Percentiles rank a stretch among this genome's conserved stretches.
phyloP scores from a whole-genome alignment of 2,329 filamentous ascomycete genomes.

The Aspergillus ibericus region DNA sequence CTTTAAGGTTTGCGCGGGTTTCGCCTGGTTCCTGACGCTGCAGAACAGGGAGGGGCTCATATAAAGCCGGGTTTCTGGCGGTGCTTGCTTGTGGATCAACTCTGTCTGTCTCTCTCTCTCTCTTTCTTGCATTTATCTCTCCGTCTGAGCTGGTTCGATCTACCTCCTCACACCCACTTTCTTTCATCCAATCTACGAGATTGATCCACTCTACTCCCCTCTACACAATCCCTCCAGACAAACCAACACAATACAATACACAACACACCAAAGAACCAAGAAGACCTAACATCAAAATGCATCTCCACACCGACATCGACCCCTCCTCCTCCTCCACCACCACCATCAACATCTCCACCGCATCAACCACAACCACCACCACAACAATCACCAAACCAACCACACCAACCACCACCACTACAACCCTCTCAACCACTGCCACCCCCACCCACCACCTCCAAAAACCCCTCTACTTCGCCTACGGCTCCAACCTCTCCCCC shows the following conservation, averaged over 20 bases:
- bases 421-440: conserved; percentile 10
- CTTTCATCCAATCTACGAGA: no score
- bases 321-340: background rate
- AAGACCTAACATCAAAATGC: conserved; percentile 6
- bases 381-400: conserved; percentile 7
- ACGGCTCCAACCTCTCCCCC: conserved; percentile 46
- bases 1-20: no score
- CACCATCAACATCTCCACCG: background rate
- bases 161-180: no score
- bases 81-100: no score
- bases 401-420: conserved; percentile 8
- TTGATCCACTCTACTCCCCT: no score
- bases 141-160: no score
- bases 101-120: no score
- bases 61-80: no score
- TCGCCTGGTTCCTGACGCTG: no score
- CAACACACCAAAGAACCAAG: background rate
- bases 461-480: conserved; percentile 45
- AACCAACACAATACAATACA: background rate
- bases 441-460: conserved; percentile 13
- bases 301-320: conserved; percentile 1
- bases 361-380: background rate
- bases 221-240: no score
- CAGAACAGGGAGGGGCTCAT: no score
- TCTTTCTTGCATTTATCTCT: no score